Percentiles rank a stretch among this genome's conserved stretches.
Evolutionary conservation across 2,329 filamentous ascomycete species (phyloP).

Genomic region (Tolypocladium tropicale): DNA sequence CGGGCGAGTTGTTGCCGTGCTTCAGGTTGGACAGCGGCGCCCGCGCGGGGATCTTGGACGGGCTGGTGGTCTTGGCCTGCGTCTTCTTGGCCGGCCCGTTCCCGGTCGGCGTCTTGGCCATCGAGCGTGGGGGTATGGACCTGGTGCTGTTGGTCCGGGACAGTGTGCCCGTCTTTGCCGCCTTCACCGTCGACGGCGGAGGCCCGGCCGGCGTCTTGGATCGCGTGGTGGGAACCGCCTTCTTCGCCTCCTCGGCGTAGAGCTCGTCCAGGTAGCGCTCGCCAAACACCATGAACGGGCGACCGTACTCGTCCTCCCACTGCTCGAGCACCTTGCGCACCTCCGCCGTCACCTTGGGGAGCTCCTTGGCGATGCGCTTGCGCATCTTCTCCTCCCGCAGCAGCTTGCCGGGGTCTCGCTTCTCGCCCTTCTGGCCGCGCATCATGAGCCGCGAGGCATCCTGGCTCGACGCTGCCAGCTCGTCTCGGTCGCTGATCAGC

Average conservation of each 20-base stretch:
- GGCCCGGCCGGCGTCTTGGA: slow-evolving; percentile 67
- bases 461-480: slow-evolving; percentile 81
- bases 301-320: slow-evolving; percentile 91
- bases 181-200: slow-evolving; percentile 35
- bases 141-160: slow-evolving; percentile 17
- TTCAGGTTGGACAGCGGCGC: slow-evolving; percentile 59
- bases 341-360: slow-evolving; percentile 85
- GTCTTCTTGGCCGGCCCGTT: slow-evolving; percentile 17
- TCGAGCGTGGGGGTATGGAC: slow-evolving; percentile 25
- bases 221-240: slow-evolving; percentile 38
- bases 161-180: slow-evolving; percentile 19
- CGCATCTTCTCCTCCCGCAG: slow-evolving; percentile 97
- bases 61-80: slow-evolving; percentile 22
- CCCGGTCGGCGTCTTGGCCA: slow-evolving; percentile 46
- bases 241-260: slow-evolving; percentile 50
- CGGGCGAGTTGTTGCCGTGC: slow-evolving; percentile 70
- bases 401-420: slow-evolving; percentile 86
- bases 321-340: slow-evolving; percentile 68
- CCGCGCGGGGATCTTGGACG: slow-evolving; percentile 55
- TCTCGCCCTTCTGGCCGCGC: slow-evolving; percentile 86
- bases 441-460: slow-evolving; percentile 90
- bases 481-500: slow-evolving; percentile 76
- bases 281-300: slow-evolving; percentile 87
- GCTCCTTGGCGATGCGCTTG: slow-evolving; percentile 90
- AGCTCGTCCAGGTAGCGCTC: slow-evolving; percentile 82